Evolutionary conservation across 371 early-diverging fungal genomes (phyloP), one percentile per base, ranked within the genome.

Genomic region (Batkoa obscura): DNA sequence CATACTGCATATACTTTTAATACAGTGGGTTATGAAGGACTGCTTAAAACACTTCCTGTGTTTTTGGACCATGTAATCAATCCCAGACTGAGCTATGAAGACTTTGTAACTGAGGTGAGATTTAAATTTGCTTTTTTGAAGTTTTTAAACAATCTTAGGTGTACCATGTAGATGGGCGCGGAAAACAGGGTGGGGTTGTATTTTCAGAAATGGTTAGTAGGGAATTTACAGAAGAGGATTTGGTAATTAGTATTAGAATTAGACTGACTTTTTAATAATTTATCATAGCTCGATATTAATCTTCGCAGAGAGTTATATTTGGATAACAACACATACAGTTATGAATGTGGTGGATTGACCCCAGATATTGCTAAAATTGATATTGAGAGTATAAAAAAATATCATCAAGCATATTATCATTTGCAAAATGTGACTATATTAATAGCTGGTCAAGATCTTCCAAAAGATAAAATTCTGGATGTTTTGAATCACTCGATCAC

Each of bases 141-240:
- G 13, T 39, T 39, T 39, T 39, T 39, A 8, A 8, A 39, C 41
- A 39, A 39, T n/a, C n/a, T n/a, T 8, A 39, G 41, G 41, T 85
- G 8, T 79, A 80, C 59, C 84, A 84, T 62, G 64, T 74, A 34
- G 81, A 84, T 57, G 75, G 70, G 30, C 61, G 67, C 0, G 83
- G 72, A 3, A 72, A 74, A 55, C 72, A 79, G 49, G 74, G 80
- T 43, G 88, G 88, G 9, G 88, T 86, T 5, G 88, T 88, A 39
- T 86, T 75, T 54, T 81, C 83, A 62, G 88, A 88, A 60, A 86
- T 88, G 83, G 77, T 79, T 0, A 68, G 75, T 10, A 60, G 78
- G 31, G 84, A 86, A 57, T 71, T 76, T 65, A 70, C 73, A 4
- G 83, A 83, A 56, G 61, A 62, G 0, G 86, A 84, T 59, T 52